phyloP scores from a whole-genome alignment of 768 basidiomycete genomes.

The Baorangia bicolor region DNA sequence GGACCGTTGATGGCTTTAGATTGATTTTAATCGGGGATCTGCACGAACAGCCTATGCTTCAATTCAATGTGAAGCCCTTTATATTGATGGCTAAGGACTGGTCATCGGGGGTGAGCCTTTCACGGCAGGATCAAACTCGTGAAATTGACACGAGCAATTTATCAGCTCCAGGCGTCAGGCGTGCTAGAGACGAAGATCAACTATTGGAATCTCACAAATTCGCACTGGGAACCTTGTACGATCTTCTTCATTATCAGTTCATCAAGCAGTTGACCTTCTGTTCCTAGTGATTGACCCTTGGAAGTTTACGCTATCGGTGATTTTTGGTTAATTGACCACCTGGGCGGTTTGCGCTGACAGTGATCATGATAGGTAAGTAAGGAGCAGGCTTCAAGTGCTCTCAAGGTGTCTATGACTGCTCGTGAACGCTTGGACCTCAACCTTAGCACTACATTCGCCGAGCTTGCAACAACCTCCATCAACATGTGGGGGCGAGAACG shows the following conservation, averaged over 20 bases:
- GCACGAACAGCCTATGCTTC: slow-evolving; percentile 92
- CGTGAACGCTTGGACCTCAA: slow-evolving; percentile 88
- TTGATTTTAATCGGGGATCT: slow-evolving; percentile 92
- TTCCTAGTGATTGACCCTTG: slow-evolving; percentile 89
- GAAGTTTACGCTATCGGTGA: slow-evolving; percentile 76
- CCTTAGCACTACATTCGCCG: slow-evolving; percentile 85
- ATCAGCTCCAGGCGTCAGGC: slow-evolving; percentile 84
- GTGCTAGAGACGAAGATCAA: slow-evolving; percentile 81
- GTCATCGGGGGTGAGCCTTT: slow-evolving; percentile 74
- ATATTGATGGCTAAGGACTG: slow-evolving; percentile 84
- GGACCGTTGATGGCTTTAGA: slow-evolving; percentile 87
- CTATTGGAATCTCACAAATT: slow-evolving; percentile 97
- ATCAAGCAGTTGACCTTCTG: slow-evolving; percentile 10
- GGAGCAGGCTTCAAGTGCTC: slow-evolving; percentile 47
- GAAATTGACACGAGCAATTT: slow-evolving; percentile 1
- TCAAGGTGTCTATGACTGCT: slow-evolving; percentile 65
- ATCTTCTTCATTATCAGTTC: slow-evolving; percentile 6
- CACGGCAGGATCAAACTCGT: not conserved
- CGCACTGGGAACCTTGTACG: slow-evolving; percentile 95
- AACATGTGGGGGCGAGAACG: slow-evolving; percentile 76
- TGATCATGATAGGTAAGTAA: slow-evolving; percentile 48
- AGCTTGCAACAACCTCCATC: slow-evolving; percentile 71
- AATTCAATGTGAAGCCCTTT: slow-evolving; percentile 85
- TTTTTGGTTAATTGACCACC: slow-evolving; percentile 7
- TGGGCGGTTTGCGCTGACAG: slow-evolving; percentile 13